Conservation (phyloP, 352 stramenopile species). For the Globisporangium echinulatum region DNA sequence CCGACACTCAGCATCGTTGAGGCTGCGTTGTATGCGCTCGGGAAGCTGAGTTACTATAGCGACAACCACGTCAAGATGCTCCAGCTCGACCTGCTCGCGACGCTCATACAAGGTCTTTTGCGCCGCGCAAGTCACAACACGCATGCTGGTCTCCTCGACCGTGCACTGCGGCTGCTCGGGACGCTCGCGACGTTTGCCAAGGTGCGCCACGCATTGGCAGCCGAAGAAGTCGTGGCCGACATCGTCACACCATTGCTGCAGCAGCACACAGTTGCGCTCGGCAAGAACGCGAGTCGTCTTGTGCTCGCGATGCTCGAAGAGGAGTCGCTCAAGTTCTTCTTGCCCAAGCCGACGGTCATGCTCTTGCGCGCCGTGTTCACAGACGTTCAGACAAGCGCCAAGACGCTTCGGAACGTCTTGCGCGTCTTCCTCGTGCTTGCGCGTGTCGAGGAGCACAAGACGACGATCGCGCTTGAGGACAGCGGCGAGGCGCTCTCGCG, state of each 20-base stretch:
- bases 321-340: conserved; percentile 75
- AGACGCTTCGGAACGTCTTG: conserved; percentile 63
- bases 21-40: conserved; percentile 48
- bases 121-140: conserved; percentile 27
- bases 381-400: conserved; percentile 25
- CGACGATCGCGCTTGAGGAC: conserved; percentile 60
- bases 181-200: conserved; percentile 51
- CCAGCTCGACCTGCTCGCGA: conserved; percentile 48
- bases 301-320: conserved; percentile 56
- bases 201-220: conserved; percentile 50
- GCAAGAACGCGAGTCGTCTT: conserved; percentile 61
- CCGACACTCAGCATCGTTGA: conserved; percentile 54
- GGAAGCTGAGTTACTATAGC: conserved; percentile 51
- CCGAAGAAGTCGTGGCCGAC: conserved; percentile 67
- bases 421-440: conserved; percentile 47
- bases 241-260: conserved; percentile 58
- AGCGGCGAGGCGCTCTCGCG: conserved; percentile 40
- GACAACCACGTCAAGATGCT: conserved; percentile 69
- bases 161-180: conserved; percentile 49
- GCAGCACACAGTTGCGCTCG: conserved; percentile 36
- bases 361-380: conserved; percentile 54
- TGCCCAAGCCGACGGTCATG: conserved; percentile 72
- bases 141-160: conserved; percentile 51
- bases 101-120: conserved; percentile 43
- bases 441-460: conserved; percentile 72